A percentile compares a stretch with the other conserved stretches of the same genome.
Conservation (phyloP, 1,139 yeast genomes). For the Candida tropicalis region DNA sequence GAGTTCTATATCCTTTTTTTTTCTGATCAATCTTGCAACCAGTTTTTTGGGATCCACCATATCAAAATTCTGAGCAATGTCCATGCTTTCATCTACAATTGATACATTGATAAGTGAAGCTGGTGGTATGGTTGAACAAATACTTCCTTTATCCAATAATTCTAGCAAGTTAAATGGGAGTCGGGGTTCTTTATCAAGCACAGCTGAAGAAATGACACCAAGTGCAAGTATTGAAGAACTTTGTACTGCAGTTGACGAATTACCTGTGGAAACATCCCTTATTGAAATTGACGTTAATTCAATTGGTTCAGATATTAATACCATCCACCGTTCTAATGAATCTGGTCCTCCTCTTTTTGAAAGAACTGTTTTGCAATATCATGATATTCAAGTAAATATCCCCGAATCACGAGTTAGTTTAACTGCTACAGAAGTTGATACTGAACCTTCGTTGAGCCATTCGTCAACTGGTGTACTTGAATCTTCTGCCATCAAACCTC, state of each 20-base stretch:
- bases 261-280: background rate
- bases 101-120: slow-evolving; percentile 8
- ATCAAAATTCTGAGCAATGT: slow-evolving; percentile 4
- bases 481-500: background rate
- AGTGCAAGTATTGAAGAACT: slow-evolving; percentile 4
- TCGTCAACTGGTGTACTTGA: background rate
- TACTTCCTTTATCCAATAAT: background rate
- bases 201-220: background rate
- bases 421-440: slow-evolving; percentile 10
- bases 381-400: slow-evolving; percentile 9
- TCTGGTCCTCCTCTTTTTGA: slow-evolving; percentile 9
- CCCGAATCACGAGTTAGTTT: slow-evolving; percentile 14
- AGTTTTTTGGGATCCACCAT: background rate
- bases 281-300: slow-evolving; percentile 2
- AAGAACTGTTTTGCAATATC: slow-evolving; percentile 15
- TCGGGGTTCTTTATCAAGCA: background rate
- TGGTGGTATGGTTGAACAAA: slow-evolving; percentile 1
- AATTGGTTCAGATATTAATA: slow-evolving; percentile 1
- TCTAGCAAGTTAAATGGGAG: background rate
- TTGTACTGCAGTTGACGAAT: slow-evolving; percentile 4
- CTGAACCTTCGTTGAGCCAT: slow-evolving; percentile 2
- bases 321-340: slow-evolving; percentile 1
- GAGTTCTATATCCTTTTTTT: too few relatives aligned
- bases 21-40: slow-evolving; percentile 8
- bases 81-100: slow-evolving; percentile 7